Base-by-base conservation (phyloP, 2,329 filamentous ascomycete genomes). In the Neonectria sp. region DNA sequence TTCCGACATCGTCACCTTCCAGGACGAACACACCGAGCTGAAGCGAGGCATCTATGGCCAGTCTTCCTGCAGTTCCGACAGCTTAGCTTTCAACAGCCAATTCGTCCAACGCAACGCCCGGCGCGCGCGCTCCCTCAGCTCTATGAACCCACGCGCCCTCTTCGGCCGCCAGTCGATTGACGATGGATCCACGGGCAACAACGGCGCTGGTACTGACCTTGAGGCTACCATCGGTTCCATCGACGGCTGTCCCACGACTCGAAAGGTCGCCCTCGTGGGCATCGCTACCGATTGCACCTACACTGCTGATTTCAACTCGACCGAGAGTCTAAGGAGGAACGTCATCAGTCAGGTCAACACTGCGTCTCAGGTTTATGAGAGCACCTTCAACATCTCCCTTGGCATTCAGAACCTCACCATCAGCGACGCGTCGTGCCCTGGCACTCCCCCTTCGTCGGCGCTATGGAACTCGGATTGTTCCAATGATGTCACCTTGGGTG, bases 201-300 rank as follows among this genome's bases (percentile, higher is more conserved):
- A 95, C 76, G 90, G 92, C 59, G 90, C 91, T 53, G 79, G 78
- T 71, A 90, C 95, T 67, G 96, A 98, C 77, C 83, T 98, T 29
- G 85, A 88, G 37, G 87, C 84, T 37, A 94, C 90, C 29, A 97
- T 99, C 77, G 96, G 96, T 55, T 92, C 89, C 66, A 93, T 92
- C 0, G 79, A 83, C n/a, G 96, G 96, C 58, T 99, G 96, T 78
- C 95, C 95, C 6, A 91, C 87, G 1, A 95, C 94, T n/a, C 90
- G 95, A 72, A 97, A 93, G 80, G 94, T 99, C 21, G 96, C 96
- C 1, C 86, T 98, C 46, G 90, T 99, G 27, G 96, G 96, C 31
- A 90, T 98, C 43, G 96, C 95, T 9, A 96, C 95, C 0, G 96
- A 99, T 80, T 99, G 96, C 84, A 93, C 90, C 9, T 98, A 98